Evolutionary conservation across 208 protist species (phyloP).

Genomic region (Herpetomonas samuelpessoai): DNA sequence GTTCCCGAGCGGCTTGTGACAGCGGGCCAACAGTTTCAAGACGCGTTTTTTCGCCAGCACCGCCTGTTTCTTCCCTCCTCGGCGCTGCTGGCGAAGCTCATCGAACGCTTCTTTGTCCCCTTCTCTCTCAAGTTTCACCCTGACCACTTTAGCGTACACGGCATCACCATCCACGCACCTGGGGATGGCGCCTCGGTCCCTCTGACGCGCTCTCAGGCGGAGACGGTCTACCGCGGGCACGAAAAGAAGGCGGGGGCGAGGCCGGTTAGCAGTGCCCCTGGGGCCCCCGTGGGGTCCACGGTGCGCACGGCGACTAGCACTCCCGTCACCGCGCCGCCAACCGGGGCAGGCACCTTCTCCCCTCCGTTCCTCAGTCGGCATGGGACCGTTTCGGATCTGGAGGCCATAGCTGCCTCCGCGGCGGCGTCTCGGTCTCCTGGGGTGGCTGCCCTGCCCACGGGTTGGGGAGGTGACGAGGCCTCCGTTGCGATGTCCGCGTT

Average conservation of each 20-base stretch:
- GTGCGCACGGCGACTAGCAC: not conserved
- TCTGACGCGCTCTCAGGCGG: constrained; percentile 30
- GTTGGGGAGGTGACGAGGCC: not conserved
- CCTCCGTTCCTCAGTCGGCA: not conserved
- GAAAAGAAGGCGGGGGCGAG: constrained; percentile 4
- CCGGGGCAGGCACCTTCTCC: not conserved
- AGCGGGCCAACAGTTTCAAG: constrained; percentile 17
- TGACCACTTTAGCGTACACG: constrained; percentile 38
- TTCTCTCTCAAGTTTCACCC: constrained; percentile 38
- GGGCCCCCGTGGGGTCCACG: too few relatives aligned
- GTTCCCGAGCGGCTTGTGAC: constrained; percentile 7
- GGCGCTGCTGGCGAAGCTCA: constrained; percentile 51
- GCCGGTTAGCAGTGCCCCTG: too few relatives aligned
- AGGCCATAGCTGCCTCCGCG: too few relatives aligned
- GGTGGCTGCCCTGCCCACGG: too few relatives aligned
- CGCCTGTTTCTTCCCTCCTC: constrained; percentile 44
- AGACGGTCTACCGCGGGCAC: constrained; percentile 24
- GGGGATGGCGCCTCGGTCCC: constrained; percentile 18
- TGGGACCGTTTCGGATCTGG: not conserved
- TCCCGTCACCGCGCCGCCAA: too few relatives aligned
- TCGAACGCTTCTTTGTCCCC: constrained; percentile 58
- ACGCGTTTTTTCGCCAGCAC: constrained; percentile 55
- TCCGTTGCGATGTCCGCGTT: not conserved
- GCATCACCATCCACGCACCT: constrained; percentile 42
- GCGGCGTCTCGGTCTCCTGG: not conserved